phyloP scores from a whole-genome alignment of 345 rosid genomes.

The Rhizophora mangle region DNA sequence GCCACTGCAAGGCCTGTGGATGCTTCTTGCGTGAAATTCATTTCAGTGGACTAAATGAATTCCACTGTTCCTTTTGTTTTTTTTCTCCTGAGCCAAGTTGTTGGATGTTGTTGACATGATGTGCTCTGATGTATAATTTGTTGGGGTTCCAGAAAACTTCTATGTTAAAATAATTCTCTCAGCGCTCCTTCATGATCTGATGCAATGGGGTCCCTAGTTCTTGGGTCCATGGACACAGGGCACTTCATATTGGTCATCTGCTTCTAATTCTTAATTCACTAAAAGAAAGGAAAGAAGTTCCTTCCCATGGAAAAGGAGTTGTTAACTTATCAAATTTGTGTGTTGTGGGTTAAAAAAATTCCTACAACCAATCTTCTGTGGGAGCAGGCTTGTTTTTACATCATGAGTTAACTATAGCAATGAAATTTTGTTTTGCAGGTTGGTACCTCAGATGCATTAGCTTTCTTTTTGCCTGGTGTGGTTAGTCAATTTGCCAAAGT shows the following conservation, averaged over 20 bases:
- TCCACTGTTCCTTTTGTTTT: not conserved
- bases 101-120: constrained; percentile 7
- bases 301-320: not conserved
- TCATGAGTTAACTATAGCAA: constrained; percentile 8
- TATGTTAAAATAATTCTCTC: no score
- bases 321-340: constrained; percentile 6
- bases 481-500: constrained; percentile 84
- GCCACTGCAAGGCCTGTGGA: no score
- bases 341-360: not conserved
- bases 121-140: not conserved
- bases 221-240: no score
- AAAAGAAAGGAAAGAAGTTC: not conserved
- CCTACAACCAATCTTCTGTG: not conserved
- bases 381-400: not conserved
- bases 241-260: no score
- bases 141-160: not conserved
- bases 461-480: constrained; percentile 93
- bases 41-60: not conserved
- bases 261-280: no score
- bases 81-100: not conserved
- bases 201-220: constrained; percentile 6
- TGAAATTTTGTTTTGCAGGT: constrained; percentile 44
- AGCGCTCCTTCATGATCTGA: not conserved
- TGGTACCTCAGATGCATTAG: constrained; percentile 83
- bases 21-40: not conserved